A percentile compares a stretch with the other conserved stretches of the same genome.
phyloP scores from a whole-genome alignment of 2,329 filamentous ascomycete species.

The Monosporascus cannonballus region DNA sequence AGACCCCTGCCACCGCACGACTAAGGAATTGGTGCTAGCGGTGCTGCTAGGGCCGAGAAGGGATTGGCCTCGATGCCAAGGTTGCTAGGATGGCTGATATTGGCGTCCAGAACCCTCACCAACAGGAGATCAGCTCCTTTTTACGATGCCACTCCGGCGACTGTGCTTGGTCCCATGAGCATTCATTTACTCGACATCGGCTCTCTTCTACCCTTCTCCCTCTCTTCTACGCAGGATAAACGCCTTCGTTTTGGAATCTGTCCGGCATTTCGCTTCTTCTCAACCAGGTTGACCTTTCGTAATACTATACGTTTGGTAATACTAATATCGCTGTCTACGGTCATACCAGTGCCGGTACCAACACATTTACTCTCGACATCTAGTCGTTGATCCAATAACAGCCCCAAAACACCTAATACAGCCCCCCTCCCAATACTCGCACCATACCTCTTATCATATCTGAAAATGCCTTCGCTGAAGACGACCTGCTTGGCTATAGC shows the following conservation, averaged over 20 bases:
- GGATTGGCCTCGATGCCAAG: background rate
- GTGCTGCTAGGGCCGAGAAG: background rate
- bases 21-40: background rate
- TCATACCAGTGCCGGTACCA: background rate
- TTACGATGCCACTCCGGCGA: background rate
- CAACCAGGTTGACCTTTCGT: background rate
- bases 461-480: conserved; percentile 50
- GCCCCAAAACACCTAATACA: background rate
- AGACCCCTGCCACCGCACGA: background rate
- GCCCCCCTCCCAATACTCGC: conserved; percentile 1
- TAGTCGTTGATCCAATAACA: conserved; percentile 1
- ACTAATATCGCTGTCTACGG: background rate
- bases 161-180: background rate
- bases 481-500: conserved; percentile 48
- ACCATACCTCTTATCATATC: conserved; percentile 4
- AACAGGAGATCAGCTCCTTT: background rate
- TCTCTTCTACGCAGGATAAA: background rate
- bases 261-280: background rate
- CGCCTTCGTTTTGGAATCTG: background rate
- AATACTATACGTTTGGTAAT: background rate
- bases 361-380: background rate
- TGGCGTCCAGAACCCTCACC: background rate
- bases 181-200: background rate
- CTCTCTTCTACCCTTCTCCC: background rate
- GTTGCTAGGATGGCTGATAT: background rate